Base-by-base conservation (phyloP, 2,329 filamentous ascomycete genomes). In the Fusarium udum region DNA sequence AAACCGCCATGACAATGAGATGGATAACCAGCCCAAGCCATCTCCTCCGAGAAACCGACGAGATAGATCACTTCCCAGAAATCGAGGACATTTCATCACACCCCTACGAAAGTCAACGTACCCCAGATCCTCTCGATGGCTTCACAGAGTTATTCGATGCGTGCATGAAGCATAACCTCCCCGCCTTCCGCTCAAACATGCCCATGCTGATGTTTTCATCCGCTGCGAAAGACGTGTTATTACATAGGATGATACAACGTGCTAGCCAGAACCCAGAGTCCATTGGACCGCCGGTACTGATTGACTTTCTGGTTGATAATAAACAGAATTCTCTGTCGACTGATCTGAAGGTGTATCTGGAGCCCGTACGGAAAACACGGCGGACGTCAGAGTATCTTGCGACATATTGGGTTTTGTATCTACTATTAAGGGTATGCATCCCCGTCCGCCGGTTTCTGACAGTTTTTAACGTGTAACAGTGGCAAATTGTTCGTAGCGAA, bases 401-500 rank as follows among this genome's bases (percentile, higher is more conserved):
- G 0, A 48, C 62, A 0, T 65, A 65, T 31, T 65, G 62, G 62
- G 62, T 65, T 1, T 2, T 65, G 4, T 65, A 65, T 43, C 57
- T 65, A 3, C 31, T 67, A 11, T 22, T 67, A 4, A 43, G 64
- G 10, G 64, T 62, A 31, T 42, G 42, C n/a, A 15, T 53, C 9
- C 9, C 26, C 32, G 20, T 0, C 2, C 14, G 3, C 16, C 0
- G 8, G 3, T 15, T 7, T 2, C 3, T 7, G 5, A 22, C 8
- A 15, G 4, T 37, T 16, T 8, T 43, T 62, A 18, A 57, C 49
- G 3, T 3, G 14, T 3, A 1, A 22, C n/a, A 67, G 64, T 67
- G 64, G 64, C 64, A 62, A 8, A 60, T 67, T 11, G 20, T 62
- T 13, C 51, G 31, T 6, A 62, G 48, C 26, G 64, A 67, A n/a